Base-by-base conservation (phyloP, 257 asterid species). In the Penstemon newberryi region DNA sequence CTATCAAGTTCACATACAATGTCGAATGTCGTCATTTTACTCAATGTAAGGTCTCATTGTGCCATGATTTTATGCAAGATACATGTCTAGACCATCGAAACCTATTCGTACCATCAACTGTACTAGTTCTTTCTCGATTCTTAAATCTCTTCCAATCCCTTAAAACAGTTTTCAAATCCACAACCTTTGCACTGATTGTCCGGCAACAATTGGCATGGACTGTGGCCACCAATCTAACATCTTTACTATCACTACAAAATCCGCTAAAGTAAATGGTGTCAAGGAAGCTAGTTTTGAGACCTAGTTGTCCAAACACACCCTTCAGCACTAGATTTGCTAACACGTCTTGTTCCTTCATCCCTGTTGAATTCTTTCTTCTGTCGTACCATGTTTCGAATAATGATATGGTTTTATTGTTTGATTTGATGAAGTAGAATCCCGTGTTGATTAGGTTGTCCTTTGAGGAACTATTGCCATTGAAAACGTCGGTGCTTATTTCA, bases 141-240 rank as follows among this genome's bases (percentile, higher is more conserved):
- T 75, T 86, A 38, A 69, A 84, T n/a, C 72, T 71, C 75, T 74
- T 84, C 93, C 93, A 90, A 69, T 87, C 95, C 38, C 50, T 77
- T 15, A 86, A 41, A 37, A 86, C 91, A 2, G 15, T 54, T 63
- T 75, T 84, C 60, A 90, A 65, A 64, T 90, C 96, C 4, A 63
- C 59, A 59, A 90, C 77, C 66, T 89, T 89, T 3, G 96, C 95
- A 9, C 45, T 40, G 6, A 89, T 87, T 5, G 79, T 77, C 46
- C 82, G 75, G 49, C 96, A 90, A 49, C 96, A 86, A 57, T 87
- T 90, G 15, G 96, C 91, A 10, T 87, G 96, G 15, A 90, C 83
- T 0, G 93, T 87, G 4, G 65, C 66, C 11, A 86, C 93, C 1
- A 1, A 36, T 5, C 60, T 25, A 2, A 77, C 73, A 25, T 83